Evolutionary conservation across 2,329 filamentous ascomycete genomes (phyloP), one percentile per base, ranked within the genome.

Genomic region (Parascedosporium putredinis): DNA sequence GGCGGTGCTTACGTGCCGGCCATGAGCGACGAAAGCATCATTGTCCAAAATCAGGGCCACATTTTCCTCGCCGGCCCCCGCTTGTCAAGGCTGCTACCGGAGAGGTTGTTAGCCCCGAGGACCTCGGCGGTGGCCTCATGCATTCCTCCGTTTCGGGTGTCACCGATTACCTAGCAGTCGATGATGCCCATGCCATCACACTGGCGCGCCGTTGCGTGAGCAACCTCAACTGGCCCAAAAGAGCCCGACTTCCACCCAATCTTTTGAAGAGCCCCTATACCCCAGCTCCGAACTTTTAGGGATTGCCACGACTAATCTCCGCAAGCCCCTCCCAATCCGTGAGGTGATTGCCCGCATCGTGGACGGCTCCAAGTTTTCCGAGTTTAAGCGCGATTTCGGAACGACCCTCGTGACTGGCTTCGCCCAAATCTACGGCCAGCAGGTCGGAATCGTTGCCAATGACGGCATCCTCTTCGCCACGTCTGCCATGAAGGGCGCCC

Each of bases 1-100:
- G 91, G 91, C 47, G 91, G 91, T 45, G 91, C 91, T 22, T 97
- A 98, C 64, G 90, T 97, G 9, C 91, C 91, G 9, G 88, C 88
- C 59, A 97, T 98, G 91, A 91, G 86, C 53, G 93, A 97, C 64
- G 93, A 97, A 74, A 89, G 82, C 62, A 96, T 98, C 66, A 97
- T 98, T 55, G 93, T 97, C 34, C 82, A 88, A 61, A 85, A 90
- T 48, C 90, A 96, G 65, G 91, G 91, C n/a, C 90, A 95, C 57
- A 95, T 98, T 63, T 98, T 97, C 72, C 79, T 98, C 2, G 91
- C 91, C 1, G 93, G 91, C 91, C 91, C 16, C 91, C 93, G 0
- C 75, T 98, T 1, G 93, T 98, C 55, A 95, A 96, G 69, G 93
- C 93, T 7, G 91, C 91, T 9, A 98, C 93, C 0, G 93, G 91